These are phyloP conservation scores for Quercus engelmannii DNA, from an alignment of 306 rosid species.

Conservation along the genomic window DNA sequence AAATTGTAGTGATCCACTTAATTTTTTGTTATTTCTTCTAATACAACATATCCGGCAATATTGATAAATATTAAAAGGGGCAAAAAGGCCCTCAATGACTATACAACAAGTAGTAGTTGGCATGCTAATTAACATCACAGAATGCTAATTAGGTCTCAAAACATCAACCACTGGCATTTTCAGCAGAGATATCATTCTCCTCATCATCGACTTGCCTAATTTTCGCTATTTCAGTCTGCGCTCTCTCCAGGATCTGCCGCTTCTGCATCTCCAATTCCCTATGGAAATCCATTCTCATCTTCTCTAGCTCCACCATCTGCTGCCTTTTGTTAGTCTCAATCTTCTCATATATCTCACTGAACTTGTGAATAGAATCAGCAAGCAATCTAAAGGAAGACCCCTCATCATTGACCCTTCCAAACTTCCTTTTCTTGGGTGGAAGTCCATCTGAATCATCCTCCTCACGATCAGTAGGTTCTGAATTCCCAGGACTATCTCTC, in stretches of 20 bases:
- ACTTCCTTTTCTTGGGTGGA: slow-evolving; percentile 59
- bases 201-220: slow-evolving; percentile 53
- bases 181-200: slow-evolving; percentile 51
- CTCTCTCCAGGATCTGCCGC: slow-evolving; percentile 68
- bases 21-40: slow-evolving; percentile 16
- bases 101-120: slow-evolving; percentile 36
- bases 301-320: slow-evolving; percentile 80
- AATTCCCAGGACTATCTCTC: slow-evolving; percentile 76
- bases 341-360: slow-evolving; percentile 76
- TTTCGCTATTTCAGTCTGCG: slow-evolving; percentile 63
- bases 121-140: slow-evolving; percentile 28
- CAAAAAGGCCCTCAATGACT: slow-evolving; percentile 28
- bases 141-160: slow-evolving; percentile 20
- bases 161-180: slow-evolving; percentile 44
- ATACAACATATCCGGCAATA: slow-evolving; percentile 33
- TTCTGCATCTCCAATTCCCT: slow-evolving; percentile 73
- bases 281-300: slow-evolving; percentile 81
- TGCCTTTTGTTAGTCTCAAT: slow-evolving; percentile 64
- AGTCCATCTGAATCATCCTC: slow-evolving; percentile 55
- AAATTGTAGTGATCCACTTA: slow-evolving; percentile 6
- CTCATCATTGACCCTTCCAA: slow-evolving; percentile 36
- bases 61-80: slow-evolving; percentile 25
- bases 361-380: slow-evolving; percentile 69
- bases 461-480: slow-evolving; percentile 47
- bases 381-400: slow-evolving; percentile 65